Conservation (phyloP, 2,329 filamentous ascomycete species). For the Colletotrichum karsti region DNA sequence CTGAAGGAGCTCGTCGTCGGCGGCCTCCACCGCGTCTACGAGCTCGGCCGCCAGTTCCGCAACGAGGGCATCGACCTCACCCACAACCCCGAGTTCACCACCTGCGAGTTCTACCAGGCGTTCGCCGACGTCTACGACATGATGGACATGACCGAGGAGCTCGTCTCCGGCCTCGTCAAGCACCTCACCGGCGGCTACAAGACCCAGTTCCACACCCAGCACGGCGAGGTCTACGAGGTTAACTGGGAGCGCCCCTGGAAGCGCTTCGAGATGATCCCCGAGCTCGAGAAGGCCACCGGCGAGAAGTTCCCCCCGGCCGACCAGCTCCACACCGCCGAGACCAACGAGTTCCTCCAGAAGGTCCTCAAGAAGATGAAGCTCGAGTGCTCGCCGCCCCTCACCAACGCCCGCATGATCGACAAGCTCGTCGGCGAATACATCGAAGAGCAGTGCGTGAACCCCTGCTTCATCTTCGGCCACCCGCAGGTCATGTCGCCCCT, state of each 20-base stretch:
- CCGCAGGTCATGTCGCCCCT: conserved; percentile 73
- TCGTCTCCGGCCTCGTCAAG: conserved; percentile 90
- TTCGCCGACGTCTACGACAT: conserved; percentile 91
- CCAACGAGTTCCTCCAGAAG: conserved; percentile 84
- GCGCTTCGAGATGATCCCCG: conserved; percentile 94
- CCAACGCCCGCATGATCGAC: conserved; percentile 96
- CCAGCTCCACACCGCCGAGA: conserved; percentile 88
- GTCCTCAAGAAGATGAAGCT: conserved; percentile 90
- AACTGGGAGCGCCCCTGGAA: conserved; percentile 98
- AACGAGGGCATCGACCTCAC: conserved; percentile 93
- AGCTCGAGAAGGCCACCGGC: conserved; percentile 86
- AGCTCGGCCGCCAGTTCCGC: conserved; percentile 93
- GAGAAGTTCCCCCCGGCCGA: conserved; percentile 94
- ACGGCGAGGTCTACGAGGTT: conserved; percentile 86
- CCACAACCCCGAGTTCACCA: conserved; percentile 98
- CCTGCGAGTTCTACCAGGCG: conserved; percentile 96
- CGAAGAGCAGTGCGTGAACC: conserved; percentile 92
- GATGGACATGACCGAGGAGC: conserved; percentile 90
- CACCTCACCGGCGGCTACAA: conserved; percentile 84
- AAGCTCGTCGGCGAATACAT: conserved; percentile 95
- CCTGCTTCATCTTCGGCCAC: conserved; percentile 75
- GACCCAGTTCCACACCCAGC: conserved; percentile 87
- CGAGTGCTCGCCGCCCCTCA: conserved; percentile 88
- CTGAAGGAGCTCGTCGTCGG: conserved; percentile 97
- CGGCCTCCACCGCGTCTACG: conserved; percentile 93